A percentile compares a stretch with the other conserved stretches of the same genome.
These are phyloP conservation scores for Bruguiera hainesii DNA, from an alignment of 441 rosid genomes.

Conservation along the genomic window DNA sequence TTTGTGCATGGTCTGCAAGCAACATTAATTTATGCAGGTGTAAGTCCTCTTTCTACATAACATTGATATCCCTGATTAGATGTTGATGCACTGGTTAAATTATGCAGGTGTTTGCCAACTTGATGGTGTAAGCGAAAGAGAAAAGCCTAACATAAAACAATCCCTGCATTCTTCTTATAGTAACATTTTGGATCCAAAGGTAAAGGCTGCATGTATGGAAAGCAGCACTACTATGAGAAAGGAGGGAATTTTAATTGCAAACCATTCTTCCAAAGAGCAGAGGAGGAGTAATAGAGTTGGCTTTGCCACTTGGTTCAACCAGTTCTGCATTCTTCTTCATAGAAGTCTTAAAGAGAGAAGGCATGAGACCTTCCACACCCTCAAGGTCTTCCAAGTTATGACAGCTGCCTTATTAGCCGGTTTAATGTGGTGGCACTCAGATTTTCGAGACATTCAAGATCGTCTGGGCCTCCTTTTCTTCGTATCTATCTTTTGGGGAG, in stretches of 20 bases:
- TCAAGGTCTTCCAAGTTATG: constrained; percentile 73
- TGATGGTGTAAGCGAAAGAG: constrained; percentile 54
- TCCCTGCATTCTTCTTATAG: constrained; percentile 50
- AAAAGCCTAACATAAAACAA: constrained; percentile 61
- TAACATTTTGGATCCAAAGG: constrained; percentile 51
- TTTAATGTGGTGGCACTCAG: constrained; percentile 94
- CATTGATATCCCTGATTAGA: not conserved
- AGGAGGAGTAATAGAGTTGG: constrained; percentile 20
- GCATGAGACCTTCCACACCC: constrained; percentile 71
- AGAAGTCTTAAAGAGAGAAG: constrained; percentile 82
- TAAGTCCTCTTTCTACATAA: no score
- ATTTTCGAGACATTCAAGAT: constrained; percentile 56
- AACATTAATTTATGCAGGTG: no score
- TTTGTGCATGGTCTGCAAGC: no score
- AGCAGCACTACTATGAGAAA: constrained; percentile 13
- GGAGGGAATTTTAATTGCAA: constrained; percentile 22
- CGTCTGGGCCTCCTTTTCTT: constrained; percentile 83
- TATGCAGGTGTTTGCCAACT: constrained; percentile 55
- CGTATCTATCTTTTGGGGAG: constrained; percentile 90
- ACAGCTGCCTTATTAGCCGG: constrained; percentile 59
- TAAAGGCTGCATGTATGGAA: constrained; percentile 50
- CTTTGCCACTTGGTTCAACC: constrained; percentile 57
- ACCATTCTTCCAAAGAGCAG: constrained; percentile 20
- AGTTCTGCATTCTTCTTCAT: constrained; percentile 64
- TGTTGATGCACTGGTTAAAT: not conserved